Evolutionary conservation across 352 stramenopile species (phyloP), one percentile per base, ranked within the genome.

Genomic region (Globisporangium cederbergense): DNA sequence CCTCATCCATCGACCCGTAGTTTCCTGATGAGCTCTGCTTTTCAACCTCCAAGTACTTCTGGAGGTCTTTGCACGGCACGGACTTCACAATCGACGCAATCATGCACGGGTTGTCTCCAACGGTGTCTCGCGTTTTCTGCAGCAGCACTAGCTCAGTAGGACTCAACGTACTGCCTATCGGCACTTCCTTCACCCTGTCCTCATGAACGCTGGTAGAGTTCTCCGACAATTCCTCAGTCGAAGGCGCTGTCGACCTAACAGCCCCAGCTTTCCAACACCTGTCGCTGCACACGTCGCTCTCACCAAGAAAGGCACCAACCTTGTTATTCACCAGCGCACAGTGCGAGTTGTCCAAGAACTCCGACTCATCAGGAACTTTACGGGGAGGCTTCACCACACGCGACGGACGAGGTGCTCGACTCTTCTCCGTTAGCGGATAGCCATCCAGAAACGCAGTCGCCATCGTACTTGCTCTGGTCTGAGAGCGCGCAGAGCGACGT

Each of bases 281-380:
- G 1, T 59, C 67, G 13, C 76, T 81, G 60, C 83, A 92, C 0
- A 46, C 55, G 7, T 70, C 66, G 16, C 61, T 65, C 20, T 63
- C 51, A 7, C 61, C 49, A 6, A 77, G 36, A 53, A 80, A 90
- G 42, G 67, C 69, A 46, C 79, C 76, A 8, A 92, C 59, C 47
- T 78, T 77, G 11, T 58, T 60, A 49, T 68, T 76, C 50, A 90
- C 71, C 28, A 82, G 51, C 20, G 43, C 54, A 43, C 64, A 73
- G 58, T 92, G 70, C 45, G 75, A 85, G 51, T 93, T 76, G 34
- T 93, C 83, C 18, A 91, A 43, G 45, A 87, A 88, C 60, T 93
- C 81, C 0, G 78, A 89, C 59, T 86, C 71, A 43, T 90, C 79
- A 6, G 60, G 60, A 18, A 75, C 67, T 36, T 69, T 64, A 11